Percentiles rank a stretch among this genome's conserved stretches.
Evolutionary conservation across 1,284 basidiomycete species (phyloP).

Genomic region (Afroboletus lepidellus): DNA sequence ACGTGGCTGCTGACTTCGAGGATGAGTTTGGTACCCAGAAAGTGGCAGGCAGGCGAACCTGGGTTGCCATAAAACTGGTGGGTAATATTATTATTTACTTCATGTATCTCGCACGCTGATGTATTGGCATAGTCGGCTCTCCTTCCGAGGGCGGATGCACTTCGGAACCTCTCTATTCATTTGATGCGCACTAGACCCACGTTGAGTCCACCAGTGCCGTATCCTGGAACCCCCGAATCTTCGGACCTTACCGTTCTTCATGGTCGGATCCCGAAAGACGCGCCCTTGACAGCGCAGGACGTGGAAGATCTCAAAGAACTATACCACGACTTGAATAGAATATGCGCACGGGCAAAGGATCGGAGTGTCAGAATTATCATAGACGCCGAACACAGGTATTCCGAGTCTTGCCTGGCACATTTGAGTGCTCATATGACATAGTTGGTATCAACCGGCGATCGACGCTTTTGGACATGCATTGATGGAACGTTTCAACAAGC

Average conservation of each 20-base stretch:
- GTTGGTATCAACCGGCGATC: conserved; percentile 83
- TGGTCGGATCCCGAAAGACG: conserved; percentile 36
- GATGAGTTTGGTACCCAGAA: conserved; percentile 40
- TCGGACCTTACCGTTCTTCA: conserved; percentile 28
- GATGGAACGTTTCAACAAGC: conserved; percentile 73
- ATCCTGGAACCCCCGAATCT: conserved; percentile 28
- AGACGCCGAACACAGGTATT: conserved; percentile 78
- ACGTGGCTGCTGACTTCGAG: conserved; percentile 80
- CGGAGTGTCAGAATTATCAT: conserved; percentile 67
- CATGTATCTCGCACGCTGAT: conserved; percentile 43
- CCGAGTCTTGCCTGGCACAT: background rate
- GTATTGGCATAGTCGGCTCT: conserved; percentile 37
- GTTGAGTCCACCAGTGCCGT: conserved; percentile 26
- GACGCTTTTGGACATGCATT: conserved; percentile 77
- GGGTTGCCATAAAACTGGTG: conserved; percentile 82
- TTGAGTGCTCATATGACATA: conserved; percentile 23
- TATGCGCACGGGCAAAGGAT: conserved; percentile 60
- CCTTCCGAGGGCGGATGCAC: conserved; percentile 25
- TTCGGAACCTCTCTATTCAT: conserved; percentile 32
- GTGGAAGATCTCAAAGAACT: conserved; percentile 59
- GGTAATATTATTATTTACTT: conserved; percentile 20
- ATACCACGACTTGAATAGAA: conserved; percentile 54
- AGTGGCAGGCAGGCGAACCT: conserved; percentile 55
- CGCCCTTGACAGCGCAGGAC: conserved; percentile 50
- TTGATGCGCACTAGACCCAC: conserved; percentile 16